Evolutionary conservation across 176 grass and related monocot species (phyloP), one percentile per base, ranked within the genome.

Genomic region (Oryza officinalis): DNA sequence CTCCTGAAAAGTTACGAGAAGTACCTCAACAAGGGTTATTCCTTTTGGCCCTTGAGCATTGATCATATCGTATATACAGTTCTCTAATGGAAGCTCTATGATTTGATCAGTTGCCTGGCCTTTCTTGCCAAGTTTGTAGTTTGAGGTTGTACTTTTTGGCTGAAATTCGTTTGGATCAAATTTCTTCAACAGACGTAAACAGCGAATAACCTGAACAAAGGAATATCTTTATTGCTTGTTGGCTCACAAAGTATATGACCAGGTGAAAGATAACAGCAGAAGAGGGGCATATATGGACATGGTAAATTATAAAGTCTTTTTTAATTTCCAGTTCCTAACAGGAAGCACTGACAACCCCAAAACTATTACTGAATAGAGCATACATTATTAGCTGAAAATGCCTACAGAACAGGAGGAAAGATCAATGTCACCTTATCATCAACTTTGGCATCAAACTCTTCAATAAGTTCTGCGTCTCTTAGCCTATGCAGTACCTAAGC

Each of bases 61-160:
- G 80, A 98, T 88, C 93, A 98, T 95, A 89, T 95, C 93, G 45
- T 98, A 98, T 81, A 98, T 93, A 65, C 96, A 87, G 50, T 90
- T 82, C 27, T 98, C 96, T 67, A 95, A 67, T 37, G 96, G 91
- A 84, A 98, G 93, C 54, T 98, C 96, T 69, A 98, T 73, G 82
- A 93, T 75, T 80, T 95, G 89, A 89, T 98, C 93, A 81, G 85
- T 98, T 23, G 83, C 81, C 87, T 98, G 87, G 54, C 80, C 83
- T 84, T 90, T 93, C 87, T 94, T 88, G 30, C 70, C 91, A 89
- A 71, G 81, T 86, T 87, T 92, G 63, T 87, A 94, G 77, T 46
- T 82, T 33, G 80, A 74, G 61, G 83, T 54, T 59, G 78, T 65
- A 84, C 47, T 83, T 85, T 90, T 98, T 27, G 89, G 74, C 87